These are phyloP conservation scores for Leccinum arenicola DNA, from an alignment of 768 basidiomycete genomes.

Conservation along the genomic window DNA sequence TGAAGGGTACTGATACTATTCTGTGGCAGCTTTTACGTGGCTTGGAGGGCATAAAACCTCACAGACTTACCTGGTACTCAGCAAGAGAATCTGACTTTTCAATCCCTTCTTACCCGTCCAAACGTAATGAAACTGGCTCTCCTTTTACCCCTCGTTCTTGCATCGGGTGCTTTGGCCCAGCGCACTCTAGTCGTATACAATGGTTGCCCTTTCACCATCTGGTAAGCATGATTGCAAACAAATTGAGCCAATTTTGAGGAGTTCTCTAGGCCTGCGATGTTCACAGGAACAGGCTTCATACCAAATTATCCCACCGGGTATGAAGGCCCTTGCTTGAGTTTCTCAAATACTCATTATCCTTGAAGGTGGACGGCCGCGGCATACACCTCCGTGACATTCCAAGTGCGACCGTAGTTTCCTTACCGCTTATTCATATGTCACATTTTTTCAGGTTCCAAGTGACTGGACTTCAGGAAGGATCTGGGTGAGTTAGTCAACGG, in stretches of 20 bases:
- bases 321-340: neutral
- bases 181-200: conserved; percentile 63
- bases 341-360: neutral
- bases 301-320: conserved; percentile 50
- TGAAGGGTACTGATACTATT: too few relatives aligned
- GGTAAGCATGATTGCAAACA: conserved; percentile 34
- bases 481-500: conserved; percentile 40
- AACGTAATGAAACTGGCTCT: conserved; percentile 23
- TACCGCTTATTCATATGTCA: neutral
- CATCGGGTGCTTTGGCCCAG: conserved; percentile 36
- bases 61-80: neutral
- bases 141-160: conserved; percentile 28
- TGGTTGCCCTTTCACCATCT: conserved; percentile 65
- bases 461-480: conserved; percentile 66
- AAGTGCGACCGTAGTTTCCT: conserved; percentile 10
- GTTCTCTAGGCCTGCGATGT: conserved; percentile 50
- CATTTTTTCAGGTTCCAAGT: conserved; percentile 45
- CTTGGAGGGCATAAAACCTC: too few relatives aligned
- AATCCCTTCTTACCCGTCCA: neutral
- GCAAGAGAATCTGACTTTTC: neutral
- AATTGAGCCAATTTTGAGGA: too few relatives aligned
- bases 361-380: conserved; percentile 34
- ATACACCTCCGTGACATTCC: conserved; percentile 27
- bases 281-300: conserved; percentile 52
- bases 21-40: too few relatives aligned